Evolutionary conservation across 345 rosid species (phyloP), one percentile per base, ranked within the genome.

Genomic region (Arabis hirsuta): DNA sequence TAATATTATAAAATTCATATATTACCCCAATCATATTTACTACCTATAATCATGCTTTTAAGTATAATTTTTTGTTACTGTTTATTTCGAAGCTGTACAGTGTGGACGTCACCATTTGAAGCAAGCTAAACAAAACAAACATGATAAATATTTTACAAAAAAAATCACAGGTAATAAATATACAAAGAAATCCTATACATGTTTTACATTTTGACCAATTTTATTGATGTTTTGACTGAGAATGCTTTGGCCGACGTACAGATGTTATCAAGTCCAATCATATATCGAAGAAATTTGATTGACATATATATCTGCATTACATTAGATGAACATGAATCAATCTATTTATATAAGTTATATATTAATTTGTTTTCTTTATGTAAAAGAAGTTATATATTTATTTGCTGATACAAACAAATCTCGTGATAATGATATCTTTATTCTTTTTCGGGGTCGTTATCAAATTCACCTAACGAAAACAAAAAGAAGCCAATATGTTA

Each of bases 381-480:
- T 36, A 8, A 36, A 32, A 14, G 4, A 9, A 31, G 8, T 14
- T 41, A 42, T 52, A 42, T 27, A 16, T 61, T 5, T 36, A 51
- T 61, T 52, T 62, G 32, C 9, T 62, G 20, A 62, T 48, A 27
- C 46, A 63, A 76, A 69, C 65, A 70, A 70, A 69, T 62, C 54
- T 76, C 62, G 34, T 69, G 79, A 76, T 39, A 54, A 64, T 62
- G 71, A 76, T 36, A 36, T 20, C 8, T 56, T 41, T 73, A 10
- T 65, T 39, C 43, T 48, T 62, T 60, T 45, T 22, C 0, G 41
- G 45, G 54, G 79, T 63, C 79, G n/a, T 43, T 14, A 47, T 69
- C 79, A 63, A 55, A 62, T 31, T 38, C 41, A 76, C 81, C 83
- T 71, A 81, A 79, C 79, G 61, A 74, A 13, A 55, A 60, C 78